Evolutionary conservation across 2,329 filamentous ascomycete species (phyloP), one percentile per base, ranked within the genome.

Genomic region (Xylaria sp.): DNA sequence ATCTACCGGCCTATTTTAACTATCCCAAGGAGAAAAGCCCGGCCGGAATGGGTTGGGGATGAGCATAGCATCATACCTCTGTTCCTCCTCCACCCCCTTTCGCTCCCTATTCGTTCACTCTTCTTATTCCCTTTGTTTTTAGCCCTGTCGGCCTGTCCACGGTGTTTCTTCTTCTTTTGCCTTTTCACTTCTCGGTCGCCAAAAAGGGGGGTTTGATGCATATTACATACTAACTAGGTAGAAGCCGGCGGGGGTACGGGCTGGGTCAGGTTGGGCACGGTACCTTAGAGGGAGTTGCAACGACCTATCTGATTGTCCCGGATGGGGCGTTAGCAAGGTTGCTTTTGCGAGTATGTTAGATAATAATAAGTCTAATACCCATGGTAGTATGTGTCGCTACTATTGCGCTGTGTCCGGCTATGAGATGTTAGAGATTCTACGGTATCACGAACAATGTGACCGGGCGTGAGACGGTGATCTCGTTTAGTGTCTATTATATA

Each of bases 1-100:
- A 47, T 47, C 13, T 29, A 17, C 25, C 27, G 11, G 9, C 43
- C 3, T 41, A 29, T 31, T 31, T 15, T n/a, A n/a, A n/a, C n/a
- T n/a, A 13, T 29, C 27, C 13, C n/a, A n/a, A n/a, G n/a, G n/a
- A n/a, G 41, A 27, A 17, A 23, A 44, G 41, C 27, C 41, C 11
- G 15, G n/a, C 10, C 5, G 23, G 41, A 15, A 10, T 47, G 44
- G 53, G 54, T 59, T 43, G 25, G 44, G 41, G 58, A 44, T 21
- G 46, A 63, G 53, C 63, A 64, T 68, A 66, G 63, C 65, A 66
- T 66, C 58, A 63, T 65, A 63, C 60, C 60, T 60, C 59, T 64
- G 54, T 61, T 53, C 52, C 37, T 44, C 51, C 43, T 52, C 38
- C 33, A 41, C 38, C 33, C 33, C 33, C n/a, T 43, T n/a, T 17